Percentiles rank a stretch among this genome's conserved stretches.
Evolutionary conservation across 768 basidiomycete genomes (phyloP).

Genomic region (Pleurotus eryngii): DNA sequence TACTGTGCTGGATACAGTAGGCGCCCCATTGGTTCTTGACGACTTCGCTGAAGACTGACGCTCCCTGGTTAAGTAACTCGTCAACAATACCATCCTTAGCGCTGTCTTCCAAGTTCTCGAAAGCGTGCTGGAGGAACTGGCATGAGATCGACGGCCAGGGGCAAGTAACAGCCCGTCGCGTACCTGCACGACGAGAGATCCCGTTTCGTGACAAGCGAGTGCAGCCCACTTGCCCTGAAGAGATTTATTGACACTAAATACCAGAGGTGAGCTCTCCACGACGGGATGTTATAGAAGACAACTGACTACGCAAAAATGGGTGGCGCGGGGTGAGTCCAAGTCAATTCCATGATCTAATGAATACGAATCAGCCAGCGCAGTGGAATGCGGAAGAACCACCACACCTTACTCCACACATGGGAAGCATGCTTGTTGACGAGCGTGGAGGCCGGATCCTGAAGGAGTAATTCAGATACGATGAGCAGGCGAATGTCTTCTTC

Average conservation of each 20-base stretch:
- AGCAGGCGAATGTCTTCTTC: constrained; percentile 82
- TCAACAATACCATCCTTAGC: constrained; percentile 85
- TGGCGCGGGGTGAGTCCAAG: constrained; percentile 83
- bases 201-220: constrained; percentile 87
- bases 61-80: constrained; percentile 74
- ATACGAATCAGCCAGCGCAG: not conserved
- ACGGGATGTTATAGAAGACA: not conserved
- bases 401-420: constrained; percentile 89
- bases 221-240: constrained; percentile 88
- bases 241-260: constrained; percentile 75
- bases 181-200: constrained; percentile 85
- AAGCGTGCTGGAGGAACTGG: constrained; percentile 56
- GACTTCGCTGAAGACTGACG: constrained; percentile 66
- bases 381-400: not conserved
- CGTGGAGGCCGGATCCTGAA: constrained; percentile 82
- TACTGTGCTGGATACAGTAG: constrained; percentile 84
- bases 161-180: constrained; percentile 6
- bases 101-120: constrained; percentile 79
- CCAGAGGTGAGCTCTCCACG: not conserved
- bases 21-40: constrained; percentile 89
- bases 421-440: constrained; percentile 89
- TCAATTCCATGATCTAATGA: constrained; percentile 80
- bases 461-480: constrained; percentile 81
- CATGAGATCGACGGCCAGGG: not conserved
- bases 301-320: constrained; percentile 85